Conservation (phyloP, 257 asterid genomes). For the Solanum chiquidenum region DNA sequence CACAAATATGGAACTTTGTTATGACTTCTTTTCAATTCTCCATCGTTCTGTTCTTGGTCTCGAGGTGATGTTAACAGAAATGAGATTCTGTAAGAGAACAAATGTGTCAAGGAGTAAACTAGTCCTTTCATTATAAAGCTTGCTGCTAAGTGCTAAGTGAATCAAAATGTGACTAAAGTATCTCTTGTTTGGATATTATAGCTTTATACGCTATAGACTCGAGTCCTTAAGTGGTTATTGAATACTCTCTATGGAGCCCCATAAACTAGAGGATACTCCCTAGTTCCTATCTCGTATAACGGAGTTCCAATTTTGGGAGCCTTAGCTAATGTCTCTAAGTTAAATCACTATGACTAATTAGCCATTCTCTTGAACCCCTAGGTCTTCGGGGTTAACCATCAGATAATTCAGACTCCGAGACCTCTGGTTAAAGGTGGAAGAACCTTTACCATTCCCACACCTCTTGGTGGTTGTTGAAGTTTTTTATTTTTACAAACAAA, state of each 20-base stretch:
- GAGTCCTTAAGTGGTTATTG: neutral
- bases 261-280: neutral
- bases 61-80: neutral
- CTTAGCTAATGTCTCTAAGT: neutral
- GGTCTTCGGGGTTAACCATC: neutral
- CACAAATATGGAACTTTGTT: neutral
- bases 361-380: neutral
- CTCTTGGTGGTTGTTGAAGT: neutral
- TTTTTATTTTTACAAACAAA: neutral
- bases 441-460: neutral
- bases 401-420: neutral
- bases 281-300: neutral
- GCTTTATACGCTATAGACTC: neutral
- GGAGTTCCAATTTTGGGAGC: neutral
- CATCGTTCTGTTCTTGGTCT: neutral
- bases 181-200: neutral
- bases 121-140: neutral
- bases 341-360: neutral
- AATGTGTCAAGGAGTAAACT: neutral
- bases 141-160: neutral
- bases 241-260: neutral
- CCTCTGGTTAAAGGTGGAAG: neutral
- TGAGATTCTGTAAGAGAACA: neutral
- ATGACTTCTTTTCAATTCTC: neutral
- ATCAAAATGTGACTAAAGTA: neutral